Base-by-base conservation (phyloP, 2,329 filamentous ascomycete species). In the Taxawa tesnikishii region DNA sequence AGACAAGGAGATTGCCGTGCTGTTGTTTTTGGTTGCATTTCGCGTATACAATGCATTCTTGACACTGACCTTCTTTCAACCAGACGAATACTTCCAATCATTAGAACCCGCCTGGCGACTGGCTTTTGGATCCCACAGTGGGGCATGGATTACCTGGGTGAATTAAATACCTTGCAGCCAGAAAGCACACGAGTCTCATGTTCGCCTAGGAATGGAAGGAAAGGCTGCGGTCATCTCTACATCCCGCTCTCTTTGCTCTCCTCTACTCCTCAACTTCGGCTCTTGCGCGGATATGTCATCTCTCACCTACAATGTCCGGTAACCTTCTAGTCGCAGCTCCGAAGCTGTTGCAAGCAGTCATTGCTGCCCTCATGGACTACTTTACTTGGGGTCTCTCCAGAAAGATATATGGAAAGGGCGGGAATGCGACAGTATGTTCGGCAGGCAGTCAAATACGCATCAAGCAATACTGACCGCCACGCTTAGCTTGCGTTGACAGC, bases 141-240 rank as follows among this genome's bases (percentile, higher is more conserved):
- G 82, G 40, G 83, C 88, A 16, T 98, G 88, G 83, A 69, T 94
- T 48, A 98, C 90, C 40, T 98, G 90, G 90, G 88, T 93, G 67
- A 49, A 40, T 33, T 9, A 33, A 15, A 11, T 15, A 31, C 14
- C 5, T 25, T 24, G n/a, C 24, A 7, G 2, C 13, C 12, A 25
- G 19, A 13, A 19, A 15, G 15, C 10, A 32, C 15, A 23, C 15
- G 19, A 16, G 11, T 30, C 25, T 27, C 12, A 23, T 15, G 24
- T 12, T 11, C 14, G 10, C 1, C 37, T 50, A 94, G 88, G 90
- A 98, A 78, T 98, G 90, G 90, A 71, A 74, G 49, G 65, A 87
- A 49, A 79, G 82, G 43, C 68, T 98, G 42, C 78, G 90, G 37
- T 93, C 88, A 4, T 93, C 88, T 9, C 63, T 96, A 35, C 88